Conservation (phyloP, 768 basidiomycete species). For the Chiua virens region DNA sequence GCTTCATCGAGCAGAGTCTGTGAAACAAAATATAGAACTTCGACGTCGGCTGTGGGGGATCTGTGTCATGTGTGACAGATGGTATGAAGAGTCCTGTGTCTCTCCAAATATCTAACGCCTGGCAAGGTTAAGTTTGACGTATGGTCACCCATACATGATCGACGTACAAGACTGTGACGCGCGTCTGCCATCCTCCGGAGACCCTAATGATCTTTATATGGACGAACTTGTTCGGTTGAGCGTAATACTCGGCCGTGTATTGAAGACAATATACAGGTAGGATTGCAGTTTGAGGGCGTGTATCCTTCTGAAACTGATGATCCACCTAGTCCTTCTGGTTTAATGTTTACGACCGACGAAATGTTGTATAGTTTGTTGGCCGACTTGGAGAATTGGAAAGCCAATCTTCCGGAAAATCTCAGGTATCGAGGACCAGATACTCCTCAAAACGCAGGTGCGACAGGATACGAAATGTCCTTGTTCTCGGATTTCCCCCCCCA, state of each 20-base stretch:
- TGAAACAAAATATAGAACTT: slow-evolving; percentile 81
- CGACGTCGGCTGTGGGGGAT: slow-evolving; percentile 90
- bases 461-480: background rate
- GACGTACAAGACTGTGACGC: slow-evolving; percentile 97
- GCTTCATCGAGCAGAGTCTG: slow-evolving; percentile 87
- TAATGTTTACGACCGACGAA: slow-evolving; percentile 82
- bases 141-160: slow-evolving; percentile 95
- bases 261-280: slow-evolving; percentile 92
- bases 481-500: background rate
- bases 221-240: slow-evolving; percentile 91
- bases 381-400: slow-evolving; percentile 78
- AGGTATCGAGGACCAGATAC: slow-evolving; percentile 73
- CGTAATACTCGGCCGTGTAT: slow-evolving; percentile 85
- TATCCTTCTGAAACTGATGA: slow-evolving; percentile 9
- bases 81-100: slow-evolving; percentile 47
- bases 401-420: slow-evolving; percentile 72
- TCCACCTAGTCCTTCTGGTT: slow-evolving; percentile 71
- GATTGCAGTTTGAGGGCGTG: slow-evolving; percentile 6
- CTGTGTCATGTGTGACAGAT: slow-evolving; percentile 93
- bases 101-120: slow-evolving; percentile 4
- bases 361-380: slow-evolving; percentile 61
- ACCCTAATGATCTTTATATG: slow-evolving; percentile 76
- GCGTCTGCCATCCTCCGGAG: slow-evolving; percentile 86
- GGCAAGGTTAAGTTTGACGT: slow-evolving; percentile 78
- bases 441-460: slow-evolving; percentile 64